Base-by-base conservation (phyloP, 108 stramenopile species). In the Bacterosira constricta region DNA sequence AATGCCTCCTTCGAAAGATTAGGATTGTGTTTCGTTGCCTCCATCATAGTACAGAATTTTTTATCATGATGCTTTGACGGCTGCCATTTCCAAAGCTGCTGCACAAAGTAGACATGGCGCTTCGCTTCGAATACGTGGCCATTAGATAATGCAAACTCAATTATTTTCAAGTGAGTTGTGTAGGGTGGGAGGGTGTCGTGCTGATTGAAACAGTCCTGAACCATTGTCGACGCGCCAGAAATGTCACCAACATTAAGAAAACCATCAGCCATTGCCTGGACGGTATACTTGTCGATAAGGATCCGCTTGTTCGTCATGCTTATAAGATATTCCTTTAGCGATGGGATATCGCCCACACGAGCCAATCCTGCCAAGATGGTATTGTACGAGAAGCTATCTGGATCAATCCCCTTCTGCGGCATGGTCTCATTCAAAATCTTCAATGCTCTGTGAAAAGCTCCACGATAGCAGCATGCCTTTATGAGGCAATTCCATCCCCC, bases 151-250 rank as follows among this genome's bases (percentile, higher is more conserved):
- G 88, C 84, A 30, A 94, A 85, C 61, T 94, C 93, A 35, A 94
- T 63, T 57, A 94, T 90, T 58, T 94, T 90, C 52, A 88, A 81
- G 63, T 94, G 93, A 6, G 89, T 91, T 11, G 85, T 90, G 76
- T 88, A 89, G n/a, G 90, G 90, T 46, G 93, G 93, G 10, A 94
- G 53, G 6, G 88, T 79, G 30, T 80, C 63, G 62, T 94, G 87
- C 61, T 94, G 90, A 73, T 94, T 91, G 68, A 94, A 94, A 59
- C 76, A 81, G 53, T 94, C 90, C 71, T 91, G 77, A 17, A 77
- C 69, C 42, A 65, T 70, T 25, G 77, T 53, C 45, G 63, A 70
- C 44, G 90, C 93, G 10, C 80, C 82, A 2, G 74, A 66, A 23
- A 94, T 80, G 50, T 94, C 93, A 6, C 89, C 89, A 13, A 87